Conservation (phyloP, 2,329 filamentous ascomycete species). For the Aspergillus amoenus region DNA sequence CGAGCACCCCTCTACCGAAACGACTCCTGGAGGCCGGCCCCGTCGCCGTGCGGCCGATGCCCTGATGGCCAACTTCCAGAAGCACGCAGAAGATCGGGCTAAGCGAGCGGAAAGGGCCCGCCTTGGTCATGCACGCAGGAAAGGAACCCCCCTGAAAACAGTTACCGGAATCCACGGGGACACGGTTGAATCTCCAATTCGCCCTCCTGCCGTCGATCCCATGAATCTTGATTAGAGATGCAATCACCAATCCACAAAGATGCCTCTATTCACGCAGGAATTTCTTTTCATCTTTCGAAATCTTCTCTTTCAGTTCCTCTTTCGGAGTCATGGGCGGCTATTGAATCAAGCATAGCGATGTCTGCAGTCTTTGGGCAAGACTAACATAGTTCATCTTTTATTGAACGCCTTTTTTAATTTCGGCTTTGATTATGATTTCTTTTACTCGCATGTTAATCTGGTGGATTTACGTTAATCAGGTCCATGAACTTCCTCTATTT, state of each 20-base stretch:
- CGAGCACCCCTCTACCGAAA: slow-evolving; percentile 3
- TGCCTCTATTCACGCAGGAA: neutral
- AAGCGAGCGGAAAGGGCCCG: slow-evolving; percentile 18
- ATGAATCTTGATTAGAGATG: neutral
- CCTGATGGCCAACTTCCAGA: slow-evolving; percentile 21
- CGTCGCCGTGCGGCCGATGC: slow-evolving; percentile 24
- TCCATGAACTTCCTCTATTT: neutral
- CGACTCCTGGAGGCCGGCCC: slow-evolving; percentile 21
- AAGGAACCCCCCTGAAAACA: slow-evolving; percentile 2
- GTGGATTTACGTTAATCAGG: neutral
- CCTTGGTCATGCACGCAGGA: slow-evolving; percentile 18
- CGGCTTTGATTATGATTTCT: neutral
- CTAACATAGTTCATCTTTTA: neutral
- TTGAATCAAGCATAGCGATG: slow-evolving; percentile 6
- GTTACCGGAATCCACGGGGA: neutral
- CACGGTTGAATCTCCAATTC: slow-evolving; percentile 4
- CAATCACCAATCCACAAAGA: neutral
- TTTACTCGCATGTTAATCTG: neutral
- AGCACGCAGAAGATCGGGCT: slow-evolving; percentile 19
- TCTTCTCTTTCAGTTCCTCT: neutral
- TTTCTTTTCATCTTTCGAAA: neutral
- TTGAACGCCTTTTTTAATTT: neutral
- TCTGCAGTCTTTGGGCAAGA: neutral
- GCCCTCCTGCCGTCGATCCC: neutral
- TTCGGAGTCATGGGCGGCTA: neutral